Conservation (phyloP, 2,329 filamentous ascomycete genomes). For the Lachnellula hyalina region DNA sequence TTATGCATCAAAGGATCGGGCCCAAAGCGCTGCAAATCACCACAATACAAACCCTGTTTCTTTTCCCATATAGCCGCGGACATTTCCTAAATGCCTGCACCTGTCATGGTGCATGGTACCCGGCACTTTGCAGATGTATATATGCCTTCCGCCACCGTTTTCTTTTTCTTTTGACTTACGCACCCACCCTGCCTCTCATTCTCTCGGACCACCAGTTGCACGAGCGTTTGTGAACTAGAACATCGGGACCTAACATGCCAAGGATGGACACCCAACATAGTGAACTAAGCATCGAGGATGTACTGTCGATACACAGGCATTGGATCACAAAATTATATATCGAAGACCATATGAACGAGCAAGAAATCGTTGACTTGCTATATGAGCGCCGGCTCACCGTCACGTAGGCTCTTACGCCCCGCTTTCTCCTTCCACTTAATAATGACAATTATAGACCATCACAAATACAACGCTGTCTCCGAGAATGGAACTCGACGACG, state of each 20-base stretch:
- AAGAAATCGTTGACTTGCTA: slow-evolving; percentile 19
- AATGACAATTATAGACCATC: slow-evolving; percentile 11
- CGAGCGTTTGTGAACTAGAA: background rate
- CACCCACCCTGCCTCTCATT: background rate
- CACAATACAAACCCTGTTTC: too few species aligned
- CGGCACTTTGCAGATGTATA: background rate
- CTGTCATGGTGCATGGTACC: background rate
- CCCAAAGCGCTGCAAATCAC: background rate
- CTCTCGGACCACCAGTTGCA: background rate
- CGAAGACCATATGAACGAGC: slow-evolving; percentile 16
- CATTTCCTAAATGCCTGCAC: background rate
- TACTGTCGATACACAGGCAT: slow-evolving; percentile 17
- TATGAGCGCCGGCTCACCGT: slow-evolving; percentile 12
- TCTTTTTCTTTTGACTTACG: background rate
- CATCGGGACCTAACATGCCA: background rate
- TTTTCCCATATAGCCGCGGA: background rate
- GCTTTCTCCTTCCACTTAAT: background rate
- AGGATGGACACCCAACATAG: slow-evolving; percentile 17
- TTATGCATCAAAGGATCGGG: background rate
- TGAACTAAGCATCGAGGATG: slow-evolving; percentile 21
- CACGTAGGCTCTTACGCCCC: slow-evolving; percentile 12
- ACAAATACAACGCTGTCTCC: slow-evolving; percentile 19
- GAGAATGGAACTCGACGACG: slow-evolving; percentile 13
- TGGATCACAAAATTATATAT: slow-evolving; percentile 21
- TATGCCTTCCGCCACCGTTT: background rate